Evolutionary conservation across 768 basidiomycete species (phyloP), one percentile per base, ranked within the genome.

Genomic region (Podaxis sp.): DNA sequence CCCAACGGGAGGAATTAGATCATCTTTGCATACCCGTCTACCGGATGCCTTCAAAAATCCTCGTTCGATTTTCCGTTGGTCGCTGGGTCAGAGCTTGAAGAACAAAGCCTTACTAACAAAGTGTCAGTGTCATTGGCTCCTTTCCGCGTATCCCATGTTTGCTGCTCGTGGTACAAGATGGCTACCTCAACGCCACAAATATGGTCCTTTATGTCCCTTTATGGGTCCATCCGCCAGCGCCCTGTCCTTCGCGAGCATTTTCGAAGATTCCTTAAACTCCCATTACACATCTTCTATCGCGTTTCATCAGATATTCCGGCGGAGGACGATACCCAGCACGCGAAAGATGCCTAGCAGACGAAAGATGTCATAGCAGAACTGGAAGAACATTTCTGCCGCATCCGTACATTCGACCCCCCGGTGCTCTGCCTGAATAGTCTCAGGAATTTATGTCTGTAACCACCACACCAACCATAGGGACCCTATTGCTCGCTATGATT

Each of bases 11-110:
- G 21, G 68, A 66, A 1, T 70, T 84, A n/a, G 69, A 79, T 48
- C 73, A 70, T 13, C 72, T 77, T 65, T 76, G 71, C 50, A 71
- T 76, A 25, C 82, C 82, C 14, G 74, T 82, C 58, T 77, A 81
- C 62, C 80, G 79, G 76, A 75, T 84, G 50, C 82, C 83, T 13
- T 61, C 73, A 38, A 83, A 84, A 63, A 67, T 83, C 18, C 74
- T 84, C 44, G 64, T 72, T 40, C 72, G 77, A 5, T 55, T 84
- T 84, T 61, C 27, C 67, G 16, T 58, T 64, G n/a, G 59, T 63
- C 38, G 53, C 61, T 55, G 68, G 73, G 27, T 66, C 67, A 38
- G 72, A 71, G 48, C 48, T 66, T 23, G 59, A 65, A 51, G 69
- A 68, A 13, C 36, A 44, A 42, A 35, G 44, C n/a, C 18, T 38